phyloP scores from a whole-genome alignment of 495 filamentous ascomycete genomes.

The Aspergillus cavernicola region DNA sequence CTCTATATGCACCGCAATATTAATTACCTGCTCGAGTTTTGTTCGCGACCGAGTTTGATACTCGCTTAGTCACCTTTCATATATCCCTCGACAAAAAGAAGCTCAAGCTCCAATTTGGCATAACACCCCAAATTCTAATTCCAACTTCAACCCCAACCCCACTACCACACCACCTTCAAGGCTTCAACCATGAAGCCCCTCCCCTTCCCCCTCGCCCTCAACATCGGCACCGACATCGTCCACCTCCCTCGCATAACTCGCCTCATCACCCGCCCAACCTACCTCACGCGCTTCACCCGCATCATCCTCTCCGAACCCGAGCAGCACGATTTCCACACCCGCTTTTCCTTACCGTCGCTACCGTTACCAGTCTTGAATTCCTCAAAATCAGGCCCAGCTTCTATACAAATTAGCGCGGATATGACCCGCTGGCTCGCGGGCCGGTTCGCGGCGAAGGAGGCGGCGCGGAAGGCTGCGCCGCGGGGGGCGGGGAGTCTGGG shows the following conservation, averaged over 20 bases:
- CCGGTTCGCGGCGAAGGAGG: slow-evolving; percentile 48
- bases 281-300: slow-evolving; percentile 48
- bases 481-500: slow-evolving; percentile 35
- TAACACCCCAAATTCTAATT: not conserved
- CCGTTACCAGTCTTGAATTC: not conserved
- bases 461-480: slow-evolving; percentile 45
- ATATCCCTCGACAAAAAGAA: too few species aligned
- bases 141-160: not conserved
- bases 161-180: not conserved
- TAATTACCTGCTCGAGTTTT: too few species aligned
- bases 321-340: slow-evolving; percentile 36
- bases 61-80: too few species aligned
- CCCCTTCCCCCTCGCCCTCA: slow-evolving; percentile 40
- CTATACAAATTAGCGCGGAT: slow-evolving; percentile 25
- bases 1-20: too few species aligned
- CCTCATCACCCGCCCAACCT: slow-evolving; percentile 38
- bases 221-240: slow-evolving; percentile 53
- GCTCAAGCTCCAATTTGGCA: too few species aligned
- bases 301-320: slow-evolving; percentile 48
- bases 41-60: too few species aligned
- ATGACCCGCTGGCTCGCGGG: slow-evolving; percentile 47
- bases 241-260: slow-evolving; percentile 49
- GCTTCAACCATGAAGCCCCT: slow-evolving; percentile 22
- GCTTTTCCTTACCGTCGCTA: slow-evolving; percentile 28
- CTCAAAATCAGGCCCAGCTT: too few species aligned